Evolutionary conservation across 2,329 filamentous ascomycete species (phyloP).

Genomic region (Alternaria consortialis): DNA sequence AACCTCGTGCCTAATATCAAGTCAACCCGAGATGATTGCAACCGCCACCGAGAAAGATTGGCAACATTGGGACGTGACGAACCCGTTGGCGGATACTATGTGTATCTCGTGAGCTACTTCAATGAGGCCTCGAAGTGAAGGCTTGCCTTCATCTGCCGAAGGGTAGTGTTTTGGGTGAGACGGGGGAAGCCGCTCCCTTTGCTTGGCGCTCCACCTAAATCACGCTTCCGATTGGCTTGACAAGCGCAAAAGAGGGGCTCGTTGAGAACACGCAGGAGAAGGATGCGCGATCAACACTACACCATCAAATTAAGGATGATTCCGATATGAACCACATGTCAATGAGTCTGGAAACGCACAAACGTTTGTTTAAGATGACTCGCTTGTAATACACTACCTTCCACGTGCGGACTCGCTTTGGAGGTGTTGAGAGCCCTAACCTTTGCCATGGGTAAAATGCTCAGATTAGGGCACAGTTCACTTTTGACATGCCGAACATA

Average conservation of each 20-base stretch:
- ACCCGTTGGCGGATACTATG: too few relatives aligned
- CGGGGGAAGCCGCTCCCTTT: not conserved
- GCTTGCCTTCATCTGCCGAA: too few relatives aligned
- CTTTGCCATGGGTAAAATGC: not conserved
- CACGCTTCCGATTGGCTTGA: not conserved
- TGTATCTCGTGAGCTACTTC: too few relatives aligned
- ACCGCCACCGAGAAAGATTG: too few relatives aligned
- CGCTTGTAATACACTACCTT: not conserved
- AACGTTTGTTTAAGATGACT: not conserved
- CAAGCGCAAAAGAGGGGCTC: not conserved
- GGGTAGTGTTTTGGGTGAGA: too few relatives aligned
- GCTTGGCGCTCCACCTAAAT: not conserved
- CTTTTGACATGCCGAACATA: not conserved
- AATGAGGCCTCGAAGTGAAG: too few relatives aligned
- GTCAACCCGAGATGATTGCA: too few relatives aligned
- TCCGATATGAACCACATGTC: not conserved
- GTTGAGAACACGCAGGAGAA: not conserved
- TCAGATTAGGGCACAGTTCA: not conserved
- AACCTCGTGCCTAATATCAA: too few relatives aligned
- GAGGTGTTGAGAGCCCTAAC: not conserved
- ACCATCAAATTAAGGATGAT: not conserved
- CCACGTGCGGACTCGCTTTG: not conserved
- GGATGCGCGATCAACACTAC: constrained; percentile 1
- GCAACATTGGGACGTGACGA: too few relatives aligned
- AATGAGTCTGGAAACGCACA: not conserved